A percentile compares a stretch with the other conserved stretches of the same genome.
phyloP scores from a whole-genome alignment of 192 early-diverging fungal genomes.

The Jimgerdemannia flammicorona region DNA sequence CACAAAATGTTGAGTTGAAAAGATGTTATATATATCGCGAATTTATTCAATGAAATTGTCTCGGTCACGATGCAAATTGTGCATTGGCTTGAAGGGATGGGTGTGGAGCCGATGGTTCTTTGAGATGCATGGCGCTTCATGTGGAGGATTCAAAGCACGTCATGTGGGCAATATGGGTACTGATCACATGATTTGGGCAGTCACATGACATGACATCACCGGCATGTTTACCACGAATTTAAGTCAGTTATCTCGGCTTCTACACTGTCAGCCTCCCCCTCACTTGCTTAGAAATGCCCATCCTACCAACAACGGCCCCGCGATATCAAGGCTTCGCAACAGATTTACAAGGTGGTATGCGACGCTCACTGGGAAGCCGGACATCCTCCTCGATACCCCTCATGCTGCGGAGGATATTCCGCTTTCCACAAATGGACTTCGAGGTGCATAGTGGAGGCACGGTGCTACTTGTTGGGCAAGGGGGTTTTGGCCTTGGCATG shows the following conservation, averaged over 20 bases:
- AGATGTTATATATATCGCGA: too few species aligned
- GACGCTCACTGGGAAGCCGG: conserved; percentile 6
- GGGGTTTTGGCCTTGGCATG: background rate
- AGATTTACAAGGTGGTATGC: background rate
- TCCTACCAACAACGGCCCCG: conserved; percentile 15
- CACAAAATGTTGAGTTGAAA: too few species aligned
- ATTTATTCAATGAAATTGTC: too few species aligned
- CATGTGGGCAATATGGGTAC: background rate
- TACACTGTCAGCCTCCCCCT: too few species aligned
- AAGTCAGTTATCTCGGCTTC: too few species aligned
- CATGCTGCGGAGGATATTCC: conserved; percentile 46
- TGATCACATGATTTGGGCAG: background rate
- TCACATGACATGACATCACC: background rate
- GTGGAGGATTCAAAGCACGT: too few species aligned
- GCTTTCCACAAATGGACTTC: conserved; percentile 81
- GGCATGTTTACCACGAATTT: background rate
- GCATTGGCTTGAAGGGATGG: too few species aligned
- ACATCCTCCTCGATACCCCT: conserved; percentile 38
- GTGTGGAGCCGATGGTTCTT: too few species aligned
- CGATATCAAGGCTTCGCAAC: conserved; percentile 3
- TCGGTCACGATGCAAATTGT: too few species aligned
- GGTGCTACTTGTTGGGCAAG: background rate
- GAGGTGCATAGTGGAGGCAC: conserved; percentile 31
- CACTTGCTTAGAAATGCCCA: conserved; percentile 9
- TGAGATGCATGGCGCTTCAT: too few species aligned